A percentile compares a stretch with the other conserved stretches of the same genome.
These are phyloP conservation scores for Hemileccinum impolitum DNA, from an alignment of 768 basidiomycete species.

Conservation along the genomic window DNA sequence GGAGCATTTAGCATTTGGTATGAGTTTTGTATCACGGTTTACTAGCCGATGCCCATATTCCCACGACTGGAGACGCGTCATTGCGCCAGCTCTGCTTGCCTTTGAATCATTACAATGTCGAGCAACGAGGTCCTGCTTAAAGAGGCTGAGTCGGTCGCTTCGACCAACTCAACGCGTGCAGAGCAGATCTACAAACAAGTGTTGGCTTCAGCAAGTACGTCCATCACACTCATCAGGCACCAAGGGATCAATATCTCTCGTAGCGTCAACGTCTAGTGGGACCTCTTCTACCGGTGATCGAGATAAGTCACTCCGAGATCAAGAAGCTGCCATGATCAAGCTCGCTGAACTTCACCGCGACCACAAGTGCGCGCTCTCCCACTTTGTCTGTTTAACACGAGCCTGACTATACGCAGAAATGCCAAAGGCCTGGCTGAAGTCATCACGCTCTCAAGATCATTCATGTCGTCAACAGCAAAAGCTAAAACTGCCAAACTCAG, in stretches of 20 bases:
- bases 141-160: slow-evolving; percentile 50
- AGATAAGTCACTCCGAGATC: slow-evolving; percentile 66
- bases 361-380: slow-evolving; percentile 55
- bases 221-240: background rate
- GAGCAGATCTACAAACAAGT: slow-evolving; percentile 76
- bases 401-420: slow-evolving; percentile 50
- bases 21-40: too few species aligned
- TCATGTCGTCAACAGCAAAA: slow-evolving; percentile 94
- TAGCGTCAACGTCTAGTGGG: slow-evolving; percentile 35
- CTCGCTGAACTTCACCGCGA: slow-evolving; percentile 87
- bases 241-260: background rate
- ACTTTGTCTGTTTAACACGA: background rate
- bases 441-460: slow-evolving; percentile 75
- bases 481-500: slow-evolving; percentile 97
- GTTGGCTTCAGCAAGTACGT: slow-evolving; percentile 40
- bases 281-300: slow-evolving; percentile 37
- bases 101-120: slow-evolving; percentile 18
- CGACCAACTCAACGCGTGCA: slow-evolving; percentile 54
- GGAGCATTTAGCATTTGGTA: too few species aligned
- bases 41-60: slow-evolving; percentile 4
- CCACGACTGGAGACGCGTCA: slow-evolving; percentile 28
- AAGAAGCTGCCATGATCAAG: slow-evolving; percentile 81
- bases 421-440: slow-evolving; percentile 81
- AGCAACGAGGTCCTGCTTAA: slow-evolving; percentile 23
- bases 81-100: background rate